These are phyloP conservation scores for Sporothrix pseudoabietina DNA, from an alignment of 2,329 filamentous ascomycete species.

Conservation along the genomic window DNA sequence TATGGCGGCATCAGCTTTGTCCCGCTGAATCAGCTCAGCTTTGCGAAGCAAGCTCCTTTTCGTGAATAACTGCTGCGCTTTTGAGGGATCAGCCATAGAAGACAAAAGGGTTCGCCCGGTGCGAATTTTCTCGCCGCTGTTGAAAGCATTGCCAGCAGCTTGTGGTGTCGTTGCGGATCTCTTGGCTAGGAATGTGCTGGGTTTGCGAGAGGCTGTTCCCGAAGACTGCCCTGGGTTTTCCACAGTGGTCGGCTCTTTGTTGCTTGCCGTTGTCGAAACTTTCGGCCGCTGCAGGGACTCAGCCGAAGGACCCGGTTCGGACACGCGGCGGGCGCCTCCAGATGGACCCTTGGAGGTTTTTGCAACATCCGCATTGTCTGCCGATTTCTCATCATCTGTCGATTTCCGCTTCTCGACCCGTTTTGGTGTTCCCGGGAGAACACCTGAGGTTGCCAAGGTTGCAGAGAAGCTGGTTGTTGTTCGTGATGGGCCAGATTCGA, in stretches of 20 bases:
- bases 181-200: background rate
- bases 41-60: constrained; percentile 45
- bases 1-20: constrained; percentile 48
- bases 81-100: constrained; percentile 47
- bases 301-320: background rate
- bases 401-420: background rate
- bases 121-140: constrained; percentile 47
- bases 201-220: background rate
- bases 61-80: constrained; percentile 46
- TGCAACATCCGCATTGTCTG: background rate
- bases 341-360: background rate
- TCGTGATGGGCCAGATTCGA: background rate
- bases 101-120: constrained; percentile 44
- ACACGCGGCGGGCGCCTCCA: background rate
- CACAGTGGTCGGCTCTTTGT: background rate
- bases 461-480: background rate
- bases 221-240: background rate
- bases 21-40: constrained; percentile 48
- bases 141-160: constrained; percentile 50
- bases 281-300: background rate
- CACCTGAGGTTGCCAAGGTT: background rate
- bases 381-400: background rate
- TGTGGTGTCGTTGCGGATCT: constrained; percentile 34
- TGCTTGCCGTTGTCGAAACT: background rate
- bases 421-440: background rate